Conservation (phyloP, 2,329 filamentous ascomycete genomes). For the Chrysoporthe puriensis region DNA sequence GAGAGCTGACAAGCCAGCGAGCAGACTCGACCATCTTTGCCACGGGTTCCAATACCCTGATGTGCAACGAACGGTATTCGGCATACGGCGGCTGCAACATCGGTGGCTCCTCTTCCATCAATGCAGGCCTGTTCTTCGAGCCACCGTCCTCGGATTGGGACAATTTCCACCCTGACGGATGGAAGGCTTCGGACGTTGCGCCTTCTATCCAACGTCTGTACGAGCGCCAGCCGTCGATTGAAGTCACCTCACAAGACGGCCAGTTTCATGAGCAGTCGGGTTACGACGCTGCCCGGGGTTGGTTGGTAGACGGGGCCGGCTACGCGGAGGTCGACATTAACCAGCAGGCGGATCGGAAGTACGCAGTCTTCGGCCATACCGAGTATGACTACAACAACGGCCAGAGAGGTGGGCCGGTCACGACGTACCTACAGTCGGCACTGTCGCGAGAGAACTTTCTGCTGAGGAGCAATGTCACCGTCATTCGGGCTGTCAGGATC, state of each 20-base stretch:
- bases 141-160: conserved; percentile 65
- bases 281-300: conserved; percentile 57
- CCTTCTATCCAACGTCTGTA: conserved; percentile 65
- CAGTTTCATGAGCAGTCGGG: conserved; percentile 65
- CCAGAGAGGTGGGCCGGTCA: conserved; percentile 70
- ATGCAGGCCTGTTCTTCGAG: conserved; percentile 57
- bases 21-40: conserved; percentile 48
- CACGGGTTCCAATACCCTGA: conserved; percentile 41
- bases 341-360: conserved; percentile 63
- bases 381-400: conserved; percentile 70
- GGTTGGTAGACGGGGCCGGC: conserved; percentile 59
- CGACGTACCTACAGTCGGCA: conserved; percentile 71
- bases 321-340: conserved; percentile 65
- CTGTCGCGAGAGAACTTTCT: conserved; percentile 65
- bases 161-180: conserved; percentile 71
- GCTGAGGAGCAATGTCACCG: conserved; percentile 67
- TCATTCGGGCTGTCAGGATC: conserved; percentile 64
- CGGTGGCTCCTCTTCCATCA: conserved; percentile 57
- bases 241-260: conserved; percentile 66
- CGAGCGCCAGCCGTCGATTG: conserved; percentile 69
- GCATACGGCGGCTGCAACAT: conserved; percentile 54
- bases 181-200: conserved; percentile 67
- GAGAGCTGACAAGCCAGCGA: no score
- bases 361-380: conserved; percentile 65
- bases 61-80: conserved; percentile 46